phyloP scores from a whole-genome alignment of 2,329 filamentous ascomycete genomes.

The Ciborinia camelliae region DNA sequence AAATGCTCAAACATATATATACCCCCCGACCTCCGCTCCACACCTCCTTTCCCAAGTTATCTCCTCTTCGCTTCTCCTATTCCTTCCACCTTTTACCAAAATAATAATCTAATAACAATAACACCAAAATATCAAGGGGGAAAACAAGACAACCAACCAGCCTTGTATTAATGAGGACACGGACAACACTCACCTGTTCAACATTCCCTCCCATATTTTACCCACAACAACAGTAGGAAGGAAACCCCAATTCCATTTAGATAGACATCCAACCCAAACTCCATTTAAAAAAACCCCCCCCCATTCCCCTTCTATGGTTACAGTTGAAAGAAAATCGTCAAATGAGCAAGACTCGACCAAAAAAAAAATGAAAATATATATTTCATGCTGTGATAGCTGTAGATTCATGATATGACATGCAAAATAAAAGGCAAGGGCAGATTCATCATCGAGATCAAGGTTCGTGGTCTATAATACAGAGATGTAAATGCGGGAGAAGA shows the following conservation, averaged over 20 bases:
- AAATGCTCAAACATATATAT: neutral
- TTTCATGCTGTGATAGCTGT: neutral
- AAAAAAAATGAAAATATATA: neutral
- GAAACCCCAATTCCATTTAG: neutral
- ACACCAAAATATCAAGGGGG: neutral
- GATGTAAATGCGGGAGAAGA: neutral
- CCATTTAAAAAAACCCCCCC: no score
- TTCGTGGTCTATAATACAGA: neutral
- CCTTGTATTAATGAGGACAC: neutral
- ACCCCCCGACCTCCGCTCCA: neutral
- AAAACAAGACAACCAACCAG: no score
- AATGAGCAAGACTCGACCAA: neutral
- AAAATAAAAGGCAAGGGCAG: neutral
- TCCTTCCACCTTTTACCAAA: neutral
- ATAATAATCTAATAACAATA: slow-evolving; percentile 14
- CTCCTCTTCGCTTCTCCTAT: neutral
- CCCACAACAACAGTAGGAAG: no score
- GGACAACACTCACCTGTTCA: no score
- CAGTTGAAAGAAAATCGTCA: neutral
- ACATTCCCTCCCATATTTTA: no score
- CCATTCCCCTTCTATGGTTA: neutral
- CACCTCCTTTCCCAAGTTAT: neutral
- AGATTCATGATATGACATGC: neutral
- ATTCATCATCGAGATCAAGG: neutral
- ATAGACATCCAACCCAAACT: slow-evolving; percentile 1